Evolutionary conservation across 1,139 yeast species (phyloP), one percentile per base, ranked within the genome.

Genomic region (Geotrichum restrictum): DNA sequence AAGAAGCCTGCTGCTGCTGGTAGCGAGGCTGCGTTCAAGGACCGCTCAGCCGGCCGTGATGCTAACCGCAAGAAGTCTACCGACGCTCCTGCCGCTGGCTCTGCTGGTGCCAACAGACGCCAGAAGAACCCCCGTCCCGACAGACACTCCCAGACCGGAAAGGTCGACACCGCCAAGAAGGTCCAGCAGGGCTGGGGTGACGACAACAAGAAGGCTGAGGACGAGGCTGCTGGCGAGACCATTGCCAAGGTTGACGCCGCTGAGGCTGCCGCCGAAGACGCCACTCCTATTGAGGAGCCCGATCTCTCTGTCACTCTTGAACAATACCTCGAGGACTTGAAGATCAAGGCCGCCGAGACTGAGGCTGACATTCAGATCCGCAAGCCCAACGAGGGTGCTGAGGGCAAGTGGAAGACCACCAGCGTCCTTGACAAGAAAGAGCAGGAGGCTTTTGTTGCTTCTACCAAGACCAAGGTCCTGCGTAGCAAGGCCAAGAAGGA

Each of bases 1-100:
- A 62, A 63, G 59, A 69, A 76, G 73, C 76, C 83, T 69, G 79
- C 79, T 71, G 74, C 82, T 56, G 73, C 64, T 54, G 96, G 95
- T 72, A 91, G 88, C 78, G 96, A 89, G 69, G 96, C 88, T 66
- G 96, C 95, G 60, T 75, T 83, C 73, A 85, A 80, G 75, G 82
- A 77, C 80, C 83, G 81, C 78, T 67, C 73, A 69, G 81, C 77
- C 58, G 83, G 83, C 62, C 77, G 82, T 64, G 59, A 70, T 58
- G 74, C 83, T 77, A 91, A 91, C 91, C 77, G 73, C 60, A 62
- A 73, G 61, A 82, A 68, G 59, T 71, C 78, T 56, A 80, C 79
- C 62, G 76, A 81, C 60, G 84, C 78, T 57, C 83, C 88, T 69
- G 73, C 79, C 60, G 64, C 70, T 46, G 73, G 78, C 60, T 64